Evolutionary conservation across 495 filamentous ascomycete genomes (phyloP).

Genomic region (Physcia stellaris): DNA sequence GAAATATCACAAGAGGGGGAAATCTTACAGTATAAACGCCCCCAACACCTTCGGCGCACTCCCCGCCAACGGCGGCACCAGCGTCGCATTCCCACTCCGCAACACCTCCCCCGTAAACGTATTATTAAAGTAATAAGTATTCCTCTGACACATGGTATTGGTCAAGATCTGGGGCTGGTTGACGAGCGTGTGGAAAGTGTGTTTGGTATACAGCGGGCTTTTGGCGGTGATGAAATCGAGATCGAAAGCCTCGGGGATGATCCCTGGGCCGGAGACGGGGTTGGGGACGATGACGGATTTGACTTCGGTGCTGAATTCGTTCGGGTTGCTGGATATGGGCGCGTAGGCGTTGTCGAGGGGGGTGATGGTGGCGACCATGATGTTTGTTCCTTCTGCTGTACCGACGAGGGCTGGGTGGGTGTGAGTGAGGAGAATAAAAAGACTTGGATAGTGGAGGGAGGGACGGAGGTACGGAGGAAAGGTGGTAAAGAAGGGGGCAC

Average conservation of each 20-base stretch:
- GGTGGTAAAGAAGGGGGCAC: no score
- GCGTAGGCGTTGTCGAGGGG: slow-evolving; percentile 8
- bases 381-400: slow-evolving; percentile 4
- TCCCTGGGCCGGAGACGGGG: slow-evolving; percentile 10
- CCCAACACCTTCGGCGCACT: background rate
- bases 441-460: no score
- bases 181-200: slow-evolving; percentile 9
- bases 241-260: slow-evolving; percentile 7
- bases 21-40: no score
- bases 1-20: no score
- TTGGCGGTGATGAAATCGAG: slow-evolving; percentile 4
- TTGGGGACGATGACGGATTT: slow-evolving; percentile 11
- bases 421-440: no score
- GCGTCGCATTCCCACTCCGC: slow-evolving; percentile 4
- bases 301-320: slow-evolving; percentile 7
- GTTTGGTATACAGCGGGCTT: slow-evolving; percentile 3
- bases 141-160: slow-evolving; percentile 8
- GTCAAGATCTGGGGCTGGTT: slow-evolving; percentile 8
- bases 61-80: slow-evolving; percentile 1
- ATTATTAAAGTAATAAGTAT: slow-evolving; percentile 9
- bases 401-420: slow-evolving; percentile 7
- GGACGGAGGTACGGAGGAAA: no score
- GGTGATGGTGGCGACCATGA: slow-evolving; percentile 9
- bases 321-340: slow-evolving; percentile 3
- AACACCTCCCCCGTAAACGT: slow-evolving; percentile 8